Conservation (phyloP, 768 basidiomycete genomes). For the Podaxis sp. region DNA sequence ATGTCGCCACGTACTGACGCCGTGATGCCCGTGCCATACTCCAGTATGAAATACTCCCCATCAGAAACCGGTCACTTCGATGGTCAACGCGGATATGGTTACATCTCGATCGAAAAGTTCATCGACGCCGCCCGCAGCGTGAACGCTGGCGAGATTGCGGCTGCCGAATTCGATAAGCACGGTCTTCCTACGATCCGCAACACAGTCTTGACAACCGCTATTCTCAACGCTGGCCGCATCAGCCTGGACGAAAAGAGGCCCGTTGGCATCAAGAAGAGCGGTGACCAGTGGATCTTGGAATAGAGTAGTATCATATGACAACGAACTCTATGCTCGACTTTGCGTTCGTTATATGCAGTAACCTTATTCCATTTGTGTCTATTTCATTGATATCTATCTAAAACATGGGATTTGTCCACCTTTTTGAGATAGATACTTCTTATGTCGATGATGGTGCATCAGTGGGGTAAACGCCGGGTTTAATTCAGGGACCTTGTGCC, state of each 20-base stretch:
- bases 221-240: conserved; percentile 87
- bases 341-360: conserved; percentile 4
- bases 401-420: not conserved
- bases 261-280: conserved; percentile 72
- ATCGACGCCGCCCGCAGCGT: conserved; percentile 80
- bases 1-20: not conserved
- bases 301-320: conserved; percentile 30
- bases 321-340: not conserved
- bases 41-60: conserved; percentile 92
- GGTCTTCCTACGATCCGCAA: conserved; percentile 88
- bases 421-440: not conserved
- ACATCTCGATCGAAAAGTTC: conserved; percentile 91
- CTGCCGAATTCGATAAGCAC: conserved; percentile 73
- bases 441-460: not conserved
- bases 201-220: conserved; percentile 84
- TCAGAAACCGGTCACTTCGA: conserved; percentile 92
- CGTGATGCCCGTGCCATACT: not conserved
- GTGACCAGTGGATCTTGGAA: conserved; percentile 66
- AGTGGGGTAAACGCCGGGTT: not conserved
- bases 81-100: conserved; percentile 90
- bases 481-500: conserved; percentile 8
- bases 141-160: conserved; percentile 65
- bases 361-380: conserved; percentile 13
- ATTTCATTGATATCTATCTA: conserved; percentile 1
- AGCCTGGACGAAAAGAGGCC: conserved; percentile 88